A percentile compares a stretch with the other conserved stretches of the same genome.
phyloP scores from a whole-genome alignment of 345 rosid species.

The Linum lewisii region DNA sequence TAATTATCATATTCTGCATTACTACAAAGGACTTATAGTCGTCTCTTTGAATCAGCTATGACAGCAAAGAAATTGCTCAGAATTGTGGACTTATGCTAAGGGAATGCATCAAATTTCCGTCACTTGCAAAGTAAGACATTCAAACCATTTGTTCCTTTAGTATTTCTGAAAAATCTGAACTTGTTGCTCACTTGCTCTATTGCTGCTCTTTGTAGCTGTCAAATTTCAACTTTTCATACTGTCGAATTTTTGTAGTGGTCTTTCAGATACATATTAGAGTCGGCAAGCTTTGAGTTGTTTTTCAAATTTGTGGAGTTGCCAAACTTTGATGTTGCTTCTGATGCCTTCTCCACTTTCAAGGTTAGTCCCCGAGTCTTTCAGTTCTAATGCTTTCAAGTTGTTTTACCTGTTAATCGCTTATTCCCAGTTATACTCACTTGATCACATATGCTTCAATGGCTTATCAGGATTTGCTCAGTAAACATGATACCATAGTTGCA shows the following conservation, averaged over 20 bases:
- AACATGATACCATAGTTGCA: constrained; percentile 65
- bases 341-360: constrained; percentile 97
- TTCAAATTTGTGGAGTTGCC: constrained; percentile 96
- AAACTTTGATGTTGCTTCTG: constrained; percentile 89
- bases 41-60: constrained; percentile 59
- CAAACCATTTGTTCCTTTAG: constrained; percentile 14
- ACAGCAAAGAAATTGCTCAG: constrained; percentile 86
- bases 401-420: constrained; percentile 9
- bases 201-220: background rate
- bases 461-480: constrained; percentile 82
- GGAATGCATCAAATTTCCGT: constrained; percentile 92
- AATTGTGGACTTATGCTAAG: constrained; percentile 87
- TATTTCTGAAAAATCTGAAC: background rate
- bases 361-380: constrained; percentile 30
- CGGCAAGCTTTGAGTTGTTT: constrained; percentile 88
- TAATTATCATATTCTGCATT: constrained; percentile 5
- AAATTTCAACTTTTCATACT: constrained; percentile 23
- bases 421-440: constrained; percentile 6
- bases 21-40: constrained; percentile 4
- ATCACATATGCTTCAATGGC: constrained; percentile 7
- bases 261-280: constrained; percentile 86
- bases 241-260: constrained; percentile 41
- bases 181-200: background rate
- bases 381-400: constrained; percentile 6
- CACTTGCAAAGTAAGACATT: constrained; percentile 78